Percentiles rank a stretch among this genome's conserved stretches.
These are phyloP conservation scores for Apocynum venetum DNA, from an alignment of 257 asterid genomes.

Conservation along the genomic window DNA sequence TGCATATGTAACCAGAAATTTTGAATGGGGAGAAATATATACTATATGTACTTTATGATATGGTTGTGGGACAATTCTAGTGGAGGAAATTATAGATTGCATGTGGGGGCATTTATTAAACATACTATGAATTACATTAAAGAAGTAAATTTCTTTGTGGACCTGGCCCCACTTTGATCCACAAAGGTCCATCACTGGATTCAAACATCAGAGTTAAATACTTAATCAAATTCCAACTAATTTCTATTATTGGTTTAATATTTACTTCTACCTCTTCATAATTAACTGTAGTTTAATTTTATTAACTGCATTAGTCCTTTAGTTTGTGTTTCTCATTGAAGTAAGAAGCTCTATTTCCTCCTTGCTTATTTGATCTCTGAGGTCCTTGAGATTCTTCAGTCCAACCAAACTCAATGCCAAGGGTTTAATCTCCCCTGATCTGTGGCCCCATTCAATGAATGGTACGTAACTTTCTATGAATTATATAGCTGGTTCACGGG, in stretches of 20 bases:
- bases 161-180: background rate
- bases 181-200: background rate
- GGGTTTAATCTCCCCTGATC: background rate
- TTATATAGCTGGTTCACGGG: background rate
- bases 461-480: background rate
- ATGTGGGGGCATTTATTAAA: background rate
- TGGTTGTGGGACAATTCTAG: background rate
- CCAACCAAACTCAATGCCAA: background rate
- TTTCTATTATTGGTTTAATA: background rate
- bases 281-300: background rate
- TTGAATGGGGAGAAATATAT: background rate
- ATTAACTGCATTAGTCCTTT: background rate
- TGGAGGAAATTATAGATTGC: background rate
- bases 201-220: background rate
- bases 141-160: background rate
- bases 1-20: background rate
- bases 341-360: background rate
- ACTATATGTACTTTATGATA: background rate
- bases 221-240: background rate
- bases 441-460: background rate
- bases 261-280: background rate
- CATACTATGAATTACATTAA: background rate
- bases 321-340: background rate
- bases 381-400: background rate
- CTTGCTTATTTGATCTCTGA: background rate